These are phyloP conservation scores for Microdochium trichocladiopsis DNA, from an alignment of 2,329 filamentous ascomycete genomes.

Conservation along the genomic window DNA sequence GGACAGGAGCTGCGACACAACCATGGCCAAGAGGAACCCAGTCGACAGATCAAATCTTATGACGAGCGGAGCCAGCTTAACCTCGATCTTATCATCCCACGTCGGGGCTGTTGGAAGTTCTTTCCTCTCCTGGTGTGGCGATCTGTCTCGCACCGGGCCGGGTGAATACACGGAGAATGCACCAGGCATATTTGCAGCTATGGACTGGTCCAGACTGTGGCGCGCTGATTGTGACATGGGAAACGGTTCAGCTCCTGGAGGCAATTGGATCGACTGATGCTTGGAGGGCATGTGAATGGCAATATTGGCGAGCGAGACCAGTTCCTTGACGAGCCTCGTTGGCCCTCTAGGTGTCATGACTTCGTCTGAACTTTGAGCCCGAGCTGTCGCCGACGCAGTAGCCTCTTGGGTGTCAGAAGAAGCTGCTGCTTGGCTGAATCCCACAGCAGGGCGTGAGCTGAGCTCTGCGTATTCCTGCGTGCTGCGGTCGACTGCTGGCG, in stretches of 20 bases:
- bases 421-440: no score
- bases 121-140: slow-evolving; percentile 6
- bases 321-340: slow-evolving; percentile 48
- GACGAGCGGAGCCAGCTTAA: slow-evolving; percentile 43
- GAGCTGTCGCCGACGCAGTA: not conserved
- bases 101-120: slow-evolving; percentile 3
- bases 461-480: no score
- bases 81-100: slow-evolving; percentile 33
- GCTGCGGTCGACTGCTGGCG: no score
- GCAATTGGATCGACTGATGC: not conserved
- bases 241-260: slow-evolving; percentile 5
- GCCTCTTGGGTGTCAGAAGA: slow-evolving; percentile 2
- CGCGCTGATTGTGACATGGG: not conserved
- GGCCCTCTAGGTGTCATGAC: slow-evolving; percentile 43
- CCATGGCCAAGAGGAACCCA: slow-evolving; percentile 45
- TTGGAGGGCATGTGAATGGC: slow-evolving; percentile 34
- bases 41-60: slow-evolving; percentile 50
- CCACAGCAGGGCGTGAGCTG: no score
- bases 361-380: slow-evolving; percentile 23
- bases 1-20: slow-evolving; percentile 40
- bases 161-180: slow-evolving; percentile 47
- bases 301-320: slow-evolving; percentile 44
- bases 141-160: slow-evolving; percentile 8
- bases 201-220: slow-evolving; percentile 14
- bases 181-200: slow-evolving; percentile 49